These are phyloP conservation scores for Pycnococcus provasolii DNA, from an alignment of 139 green algal species.

Conservation along the genomic window DNA sequence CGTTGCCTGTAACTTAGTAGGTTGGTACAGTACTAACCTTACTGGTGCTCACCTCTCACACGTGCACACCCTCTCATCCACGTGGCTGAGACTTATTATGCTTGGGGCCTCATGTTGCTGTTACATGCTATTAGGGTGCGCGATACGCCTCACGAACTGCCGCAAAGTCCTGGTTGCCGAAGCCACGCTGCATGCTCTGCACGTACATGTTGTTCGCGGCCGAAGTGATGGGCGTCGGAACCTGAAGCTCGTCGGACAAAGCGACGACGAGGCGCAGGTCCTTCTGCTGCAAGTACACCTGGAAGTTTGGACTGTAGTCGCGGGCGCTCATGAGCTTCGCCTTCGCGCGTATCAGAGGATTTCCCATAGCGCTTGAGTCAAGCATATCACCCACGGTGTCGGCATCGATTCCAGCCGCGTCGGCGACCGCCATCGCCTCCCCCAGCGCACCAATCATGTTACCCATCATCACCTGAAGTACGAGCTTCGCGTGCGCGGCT, in stretches of 20 bases:
- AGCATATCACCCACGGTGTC: slow-evolving; percentile 11
- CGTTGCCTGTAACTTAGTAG: too few species aligned
- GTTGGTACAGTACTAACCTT: too few species aligned
- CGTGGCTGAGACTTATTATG: too few species aligned
- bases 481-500: slow-evolving; percentile 20
- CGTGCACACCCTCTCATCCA: too few species aligned
- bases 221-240: slow-evolving; percentile 13
- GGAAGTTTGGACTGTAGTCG: slow-evolving; percentile 22
- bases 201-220: slow-evolving; percentile 24
- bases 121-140: too few species aligned
- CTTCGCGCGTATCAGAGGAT: slow-evolving; percentile 14
- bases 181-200: slow-evolving; percentile 5
- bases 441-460: slow-evolving; percentile 11
- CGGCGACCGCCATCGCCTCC: slow-evolving; percentile 7
- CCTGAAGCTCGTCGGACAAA: slow-evolving; percentile 17
- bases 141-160: slow-evolving; percentile 10
- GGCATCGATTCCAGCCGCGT: slow-evolving; percentile 8
- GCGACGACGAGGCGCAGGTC: slow-evolving; percentile 16
- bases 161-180: slow-evolving; percentile 23
- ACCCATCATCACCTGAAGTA: slow-evolving; percentile 29
- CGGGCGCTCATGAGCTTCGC: slow-evolving; percentile 22
- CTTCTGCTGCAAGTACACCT: slow-evolving; percentile 32
- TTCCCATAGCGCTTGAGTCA: slow-evolving; percentile 11
- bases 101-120: too few species aligned
- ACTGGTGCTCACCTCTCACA: too few species aligned